phyloP scores from a whole-genome alignment of 495 filamentous ascomycete genomes.

The Parathielavia hyrcaniae region DNA sequence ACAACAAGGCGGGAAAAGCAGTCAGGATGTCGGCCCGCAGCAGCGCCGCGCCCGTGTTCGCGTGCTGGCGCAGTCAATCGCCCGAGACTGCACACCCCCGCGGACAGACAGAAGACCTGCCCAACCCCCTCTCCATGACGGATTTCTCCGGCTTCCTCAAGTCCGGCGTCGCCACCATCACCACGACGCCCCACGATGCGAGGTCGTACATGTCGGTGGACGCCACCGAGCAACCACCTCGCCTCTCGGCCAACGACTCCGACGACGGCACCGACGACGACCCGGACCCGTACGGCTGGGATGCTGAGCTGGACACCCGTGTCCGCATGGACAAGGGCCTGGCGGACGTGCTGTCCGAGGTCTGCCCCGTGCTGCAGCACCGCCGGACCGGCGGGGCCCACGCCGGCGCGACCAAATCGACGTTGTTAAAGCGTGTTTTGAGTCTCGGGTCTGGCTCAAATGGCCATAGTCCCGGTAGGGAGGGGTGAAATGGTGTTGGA shows the following conservation, averaged over 20 bases:
- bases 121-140: conserved; percentile 12
- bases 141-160: conserved; percentile 18
- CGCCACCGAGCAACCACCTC: background rate
- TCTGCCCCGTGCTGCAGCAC: conserved; percentile 20
- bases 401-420: conserved; percentile 22
- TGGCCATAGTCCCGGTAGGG: background rate
- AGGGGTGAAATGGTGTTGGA: conserved; percentile 7
- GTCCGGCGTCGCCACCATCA: background rate
- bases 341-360: background rate
- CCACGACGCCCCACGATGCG: conserved; percentile 6
- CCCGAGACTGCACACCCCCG: background rate
- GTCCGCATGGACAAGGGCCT: background rate
- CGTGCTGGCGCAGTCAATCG: background rate
- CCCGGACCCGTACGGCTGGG: conserved; percentile 46
- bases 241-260: conserved; percentile 6
- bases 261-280: conserved; percentile 11
- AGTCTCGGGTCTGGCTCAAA: conserved; percentile 12
- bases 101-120: background rate
- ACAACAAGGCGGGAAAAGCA: no score
- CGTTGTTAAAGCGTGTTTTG: conserved; percentile 43
- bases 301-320: conserved; percentile 36
- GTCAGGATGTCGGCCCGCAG: background rate
- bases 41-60: conserved; percentile 17
- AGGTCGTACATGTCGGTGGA: conserved; percentile 24
- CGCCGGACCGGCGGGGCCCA: conserved; percentile 27